These are phyloP conservation scores for Ceratocystis colombiana DNA, from an alignment of 2,329 filamentous ascomycete species.

Conservation along the genomic window DNA sequence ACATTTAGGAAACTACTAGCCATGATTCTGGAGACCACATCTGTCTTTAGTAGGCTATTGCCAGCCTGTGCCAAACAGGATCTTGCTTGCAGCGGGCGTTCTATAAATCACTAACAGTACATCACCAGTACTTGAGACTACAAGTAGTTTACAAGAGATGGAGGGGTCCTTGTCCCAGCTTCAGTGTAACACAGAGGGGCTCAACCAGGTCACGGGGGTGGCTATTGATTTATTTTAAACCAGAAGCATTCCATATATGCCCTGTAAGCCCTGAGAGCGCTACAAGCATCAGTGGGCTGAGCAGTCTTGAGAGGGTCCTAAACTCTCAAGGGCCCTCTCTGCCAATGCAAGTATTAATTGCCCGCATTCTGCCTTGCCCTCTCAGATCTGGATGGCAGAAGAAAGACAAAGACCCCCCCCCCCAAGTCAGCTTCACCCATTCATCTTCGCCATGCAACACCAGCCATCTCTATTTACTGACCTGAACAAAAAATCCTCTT, in stretches of 20 bases:
- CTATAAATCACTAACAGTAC: not conserved
- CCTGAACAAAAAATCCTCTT: not conserved
- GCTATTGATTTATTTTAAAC: not conserved
- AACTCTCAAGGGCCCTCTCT: not conserved
- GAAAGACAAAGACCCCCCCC: not conserved
- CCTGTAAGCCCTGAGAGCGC: not conserved
- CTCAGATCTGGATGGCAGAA: not conserved
- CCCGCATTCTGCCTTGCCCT: no score
- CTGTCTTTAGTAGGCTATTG: no score
- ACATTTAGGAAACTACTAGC: not conserved
- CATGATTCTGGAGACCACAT: not conserved
- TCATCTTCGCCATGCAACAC: not conserved
- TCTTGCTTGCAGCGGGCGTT: not conserved
- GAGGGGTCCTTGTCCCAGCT: not conserved
- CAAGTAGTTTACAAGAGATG: not conserved
- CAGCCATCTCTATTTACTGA: not conserved
- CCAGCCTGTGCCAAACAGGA: no score
- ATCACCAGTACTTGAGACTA: not conserved
- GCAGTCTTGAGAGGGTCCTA: not conserved
- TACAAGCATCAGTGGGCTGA: not conserved
- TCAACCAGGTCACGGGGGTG: not conserved
- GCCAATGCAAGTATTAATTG: slow-evolving; percentile 6
- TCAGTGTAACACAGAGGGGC: not conserved
- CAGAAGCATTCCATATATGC: no score
- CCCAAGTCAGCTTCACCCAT: not conserved